Base-by-base conservation (phyloP, 208 protist genomes). In the Leishmania braziliensis region DNA sequence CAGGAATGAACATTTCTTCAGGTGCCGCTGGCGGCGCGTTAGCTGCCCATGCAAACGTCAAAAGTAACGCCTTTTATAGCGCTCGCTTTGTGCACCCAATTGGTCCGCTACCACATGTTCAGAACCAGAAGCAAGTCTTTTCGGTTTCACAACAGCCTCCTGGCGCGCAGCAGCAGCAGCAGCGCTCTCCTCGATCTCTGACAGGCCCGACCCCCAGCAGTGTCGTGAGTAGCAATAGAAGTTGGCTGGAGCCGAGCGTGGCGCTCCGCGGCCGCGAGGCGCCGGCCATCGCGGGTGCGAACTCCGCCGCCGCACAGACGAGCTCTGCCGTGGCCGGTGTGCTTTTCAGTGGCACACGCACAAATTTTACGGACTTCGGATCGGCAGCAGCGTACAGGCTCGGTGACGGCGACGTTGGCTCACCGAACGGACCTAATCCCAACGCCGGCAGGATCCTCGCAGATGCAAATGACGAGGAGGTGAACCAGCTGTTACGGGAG, bases 401-500 rank as follows among this genome's bases (percentile, higher is more conserved):
- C 43, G 79, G 77, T 16, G 66, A 77, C 63, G 77, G 77, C 48
- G 83, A 53, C 5, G 70, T 80, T 10, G 85, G 78, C 60, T 87
- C 81, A n/a, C 69, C 81, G 26, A 65, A 85, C 66, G 62, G 78
- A 36, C 66, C 78, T 8, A 77, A 56, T 60, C 72, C 80, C 36
- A 75, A 69, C 74, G 48, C n/a, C 36, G 56, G 81, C 26, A 66
- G 79, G 60, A 50, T 73, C 53, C 68, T 54, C 36, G 65, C 56
- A 54, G 92, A 96, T 68, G 89, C 85, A 9, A 91, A 87, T 80
- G 93, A 97, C 33, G 92, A 95, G 75, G 92, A 96, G 77, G 86
- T 97, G 58, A 89, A 93, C 65, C 92, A 95, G 82, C 81, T 96
- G 58, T 83, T 97, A 48, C 83, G 84, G 5, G 93, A 97, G 78